phyloP scores from a whole-genome alignment of 1,284 basidiomycete species.

The Neolentinus lepideus region DNA sequence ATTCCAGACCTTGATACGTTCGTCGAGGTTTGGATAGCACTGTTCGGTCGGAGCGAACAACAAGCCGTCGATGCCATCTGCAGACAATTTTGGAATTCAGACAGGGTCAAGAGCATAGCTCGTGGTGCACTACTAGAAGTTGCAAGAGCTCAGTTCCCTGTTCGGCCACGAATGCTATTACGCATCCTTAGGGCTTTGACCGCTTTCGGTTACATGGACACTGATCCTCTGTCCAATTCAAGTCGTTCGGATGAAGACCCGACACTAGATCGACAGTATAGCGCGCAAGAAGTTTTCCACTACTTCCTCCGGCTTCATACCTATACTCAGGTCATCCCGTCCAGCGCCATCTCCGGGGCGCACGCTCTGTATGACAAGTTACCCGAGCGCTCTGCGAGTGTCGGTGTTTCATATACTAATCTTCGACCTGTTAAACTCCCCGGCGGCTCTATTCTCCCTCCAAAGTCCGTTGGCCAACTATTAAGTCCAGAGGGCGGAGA shows the following conservation, averaged over 20 bases:
- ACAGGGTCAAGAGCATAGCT: constrained; percentile 52
- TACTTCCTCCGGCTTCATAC: constrained; percentile 70
- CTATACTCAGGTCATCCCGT: constrained; percentile 68
- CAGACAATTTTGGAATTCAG: constrained; percentile 70
- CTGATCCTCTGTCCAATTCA: constrained; percentile 51
- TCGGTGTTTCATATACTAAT: constrained; percentile 59
- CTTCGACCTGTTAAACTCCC: constrained; percentile 64
- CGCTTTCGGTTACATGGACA: constrained; percentile 61
- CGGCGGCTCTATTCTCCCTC: constrained; percentile 63
- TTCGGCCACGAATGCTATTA: constrained; percentile 65
- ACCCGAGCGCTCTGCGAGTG: constrained; percentile 43
- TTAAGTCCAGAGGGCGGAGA: constrained; percentile 69
- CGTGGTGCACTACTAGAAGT: constrained; percentile 77
- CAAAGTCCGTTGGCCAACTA: constrained; percentile 61
- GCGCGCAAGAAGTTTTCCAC: constrained; percentile 62
- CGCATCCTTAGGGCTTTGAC: constrained; percentile 74
- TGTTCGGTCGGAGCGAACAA: constrained; percentile 75
- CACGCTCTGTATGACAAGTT: constrained; percentile 66
- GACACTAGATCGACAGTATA: constrained; percentile 36
- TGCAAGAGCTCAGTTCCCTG: constrained; percentile 73
- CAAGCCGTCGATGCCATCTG: constrained; percentile 65
- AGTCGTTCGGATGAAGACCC: constrained; percentile 25
- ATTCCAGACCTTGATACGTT: constrained; percentile 68
- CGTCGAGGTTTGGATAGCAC: constrained; percentile 70
- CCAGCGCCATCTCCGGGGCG: constrained; percentile 48